Evolutionary conservation across 2,329 filamentous ascomycete genomes (phyloP), one percentile per base, ranked within the genome.

Genomic region (Verticillium nonalfalfae): DNA sequence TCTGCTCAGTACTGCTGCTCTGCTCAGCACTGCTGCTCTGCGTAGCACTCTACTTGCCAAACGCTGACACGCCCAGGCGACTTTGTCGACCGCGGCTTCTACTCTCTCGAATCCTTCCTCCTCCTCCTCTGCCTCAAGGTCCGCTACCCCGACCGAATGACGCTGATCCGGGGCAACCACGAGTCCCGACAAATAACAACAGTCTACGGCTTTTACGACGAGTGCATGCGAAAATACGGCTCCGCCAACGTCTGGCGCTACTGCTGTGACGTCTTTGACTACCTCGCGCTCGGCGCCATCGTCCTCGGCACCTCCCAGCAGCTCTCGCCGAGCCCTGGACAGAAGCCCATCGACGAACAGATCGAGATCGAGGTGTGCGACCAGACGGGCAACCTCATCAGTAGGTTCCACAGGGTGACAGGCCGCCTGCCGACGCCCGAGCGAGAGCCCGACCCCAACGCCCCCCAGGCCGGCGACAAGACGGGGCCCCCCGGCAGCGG

Each of bases 191-290:
- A 98, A 75, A 98, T 98, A 67, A 98, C 94, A 26, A 96, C 92
- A 5, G 94, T 98, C 14, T 98, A 98, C 74, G 94, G 94, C 65
- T 98, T 98, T 79, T 98, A 98, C 79, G 94, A 98, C 72, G 94
- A 98, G 78, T 98, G 94, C 71, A 82, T 97, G 65, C 85, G 94
- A 60, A 98, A 98, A 77, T 98, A 98, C 71, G 94, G 94, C 63
- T 96, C 90, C 72, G 93, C 94, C 40, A 98, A 97, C 69, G 94
- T 98, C 1, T 98, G 94, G 94, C 85, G 91, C 60, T 94, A 97
- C 73, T 99, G 93, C 79, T 97, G 93, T 77, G 95, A 99, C 70
- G 90, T 98, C 4, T 99, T 99, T 73, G 94, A 99, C 77, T 98
- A 97, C 74, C 86, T 99, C 26, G 92, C 93, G 5, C 85, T 97